phyloP scores from a whole-genome alignment of 176 grass and related monocot species.

The Eremochloa ophiuroides region DNA sequence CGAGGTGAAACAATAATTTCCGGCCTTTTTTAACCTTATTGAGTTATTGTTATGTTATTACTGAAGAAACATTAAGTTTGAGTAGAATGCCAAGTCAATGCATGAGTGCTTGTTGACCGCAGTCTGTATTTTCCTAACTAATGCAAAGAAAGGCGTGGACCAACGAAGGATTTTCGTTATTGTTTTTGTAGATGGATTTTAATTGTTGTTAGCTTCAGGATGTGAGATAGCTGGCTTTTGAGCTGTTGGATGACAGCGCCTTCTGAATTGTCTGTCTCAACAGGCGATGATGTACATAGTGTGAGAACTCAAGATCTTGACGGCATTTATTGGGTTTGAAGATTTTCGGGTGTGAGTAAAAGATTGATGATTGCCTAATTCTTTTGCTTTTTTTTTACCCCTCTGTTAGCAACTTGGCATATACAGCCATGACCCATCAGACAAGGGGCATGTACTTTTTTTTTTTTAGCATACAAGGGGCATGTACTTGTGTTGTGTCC shows the following conservation, averaged over 20 bases:
- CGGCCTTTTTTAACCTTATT: not conserved
- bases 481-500: no score
- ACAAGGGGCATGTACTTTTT: no score
- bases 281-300: slow-evolving; percentile 52
- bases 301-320: slow-evolving; percentile 5
- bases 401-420: not conserved
- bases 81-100: not conserved
- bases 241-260: slow-evolving; percentile 1
- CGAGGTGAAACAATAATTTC: not conserved
- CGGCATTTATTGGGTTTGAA: slow-evolving; percentile 6
- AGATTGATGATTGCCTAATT: slow-evolving; percentile 13
- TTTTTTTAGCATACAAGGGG: no score
- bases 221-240: not conserved
- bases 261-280: slow-evolving; percentile 28
- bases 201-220: not conserved
- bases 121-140: not conserved
- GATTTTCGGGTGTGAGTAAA: not conserved
- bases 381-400: not conserved
- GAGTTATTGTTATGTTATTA: not conserved
- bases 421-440: not conserved
- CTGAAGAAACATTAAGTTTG: not conserved
- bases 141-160: not conserved
- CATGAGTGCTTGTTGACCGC: not conserved
- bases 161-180: not conserved
- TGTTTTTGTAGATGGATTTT: not conserved